These are phyloP conservation scores for Comarum palustre DNA, from an alignment of 306 rosid genomes.

Conservation along the genomic window DNA sequence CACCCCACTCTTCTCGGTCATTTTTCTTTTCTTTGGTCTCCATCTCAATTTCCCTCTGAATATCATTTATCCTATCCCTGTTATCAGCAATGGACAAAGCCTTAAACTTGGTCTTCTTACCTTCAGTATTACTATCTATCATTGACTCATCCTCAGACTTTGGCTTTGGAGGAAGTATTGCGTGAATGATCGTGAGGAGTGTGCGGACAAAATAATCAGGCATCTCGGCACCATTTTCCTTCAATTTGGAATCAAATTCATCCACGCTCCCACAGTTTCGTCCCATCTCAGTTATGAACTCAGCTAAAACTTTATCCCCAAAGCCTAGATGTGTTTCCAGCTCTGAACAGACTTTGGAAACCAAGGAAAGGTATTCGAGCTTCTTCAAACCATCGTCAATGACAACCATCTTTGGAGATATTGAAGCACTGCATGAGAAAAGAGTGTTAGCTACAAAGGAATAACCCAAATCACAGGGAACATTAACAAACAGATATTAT, in stretches of 20 bases:
- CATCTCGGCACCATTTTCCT: constrained; percentile 70
- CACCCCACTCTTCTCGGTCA: constrained; percentile 30
- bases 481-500: background rate
- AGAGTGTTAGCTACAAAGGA: background rate
- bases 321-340: constrained; percentile 72
- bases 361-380: constrained; percentile 69
- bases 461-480: background rate
- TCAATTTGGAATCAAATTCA: constrained; percentile 60
- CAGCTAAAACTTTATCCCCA: constrained; percentile 70
- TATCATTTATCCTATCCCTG: constrained; percentile 58
- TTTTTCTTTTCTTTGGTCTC: constrained; percentile 37
- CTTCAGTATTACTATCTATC: constrained; percentile 39
- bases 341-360: constrained; percentile 76
- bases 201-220: constrained; percentile 76
- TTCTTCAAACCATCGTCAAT: constrained; percentile 60
- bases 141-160: constrained; percentile 36
- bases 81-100: constrained; percentile 59
- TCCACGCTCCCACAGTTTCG: constrained; percentile 49
- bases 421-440: background rate
- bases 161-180: constrained; percentile 69
- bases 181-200: constrained; percentile 65
- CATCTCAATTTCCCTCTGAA: constrained; percentile 55
- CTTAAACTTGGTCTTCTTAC: constrained; percentile 43
- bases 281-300: constrained; percentile 78
- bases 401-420: constrained; percentile 36